Conservation (phyloP, 108 stramenopile genomes). For the Fistulifera solaris region DNA sequence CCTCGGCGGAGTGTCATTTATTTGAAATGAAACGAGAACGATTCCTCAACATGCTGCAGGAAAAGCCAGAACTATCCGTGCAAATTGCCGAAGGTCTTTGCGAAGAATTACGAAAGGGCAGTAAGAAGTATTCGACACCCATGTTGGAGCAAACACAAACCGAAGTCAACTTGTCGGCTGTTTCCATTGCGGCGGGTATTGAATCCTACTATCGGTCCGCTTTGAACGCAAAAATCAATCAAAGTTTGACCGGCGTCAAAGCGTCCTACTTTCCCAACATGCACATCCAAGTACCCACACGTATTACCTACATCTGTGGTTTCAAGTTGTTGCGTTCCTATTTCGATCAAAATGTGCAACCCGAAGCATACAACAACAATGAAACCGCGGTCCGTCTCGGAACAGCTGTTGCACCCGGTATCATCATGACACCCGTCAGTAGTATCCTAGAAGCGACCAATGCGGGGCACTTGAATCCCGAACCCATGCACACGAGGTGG, state of each 20-base stretch:
- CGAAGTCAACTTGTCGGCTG: slow-evolving; percentile 43
- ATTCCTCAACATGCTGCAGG: slow-evolving; percentile 15
- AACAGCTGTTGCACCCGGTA: slow-evolving; percentile 49
- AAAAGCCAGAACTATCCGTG: slow-evolving; percentile 24
- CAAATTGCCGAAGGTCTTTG: slow-evolving; percentile 27
- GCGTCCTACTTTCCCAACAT: slow-evolving; percentile 60
- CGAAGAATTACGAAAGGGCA: slow-evolving; percentile 19
- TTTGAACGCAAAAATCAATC: slow-evolving; percentile 59
- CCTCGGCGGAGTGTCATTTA: slow-evolving; percentile 19
- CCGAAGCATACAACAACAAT: slow-evolving; percentile 21
- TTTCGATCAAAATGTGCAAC: slow-evolving; percentile 30
- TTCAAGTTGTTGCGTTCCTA: not conserved
- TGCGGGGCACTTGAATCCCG: slow-evolving; percentile 61
- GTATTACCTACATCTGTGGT: slow-evolving; percentile 18
- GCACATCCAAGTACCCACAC: slow-evolving; percentile 71
- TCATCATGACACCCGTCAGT: slow-evolving; percentile 69
- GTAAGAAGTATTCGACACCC: slow-evolving; percentile 33
- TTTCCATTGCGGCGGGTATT: slow-evolving; percentile 66
- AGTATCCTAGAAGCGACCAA: slow-evolving; percentile 66
- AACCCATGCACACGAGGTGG: slow-evolving; percentile 46
- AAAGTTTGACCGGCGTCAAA: slow-evolving; percentile 38
- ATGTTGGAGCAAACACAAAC: slow-evolving; percentile 34
- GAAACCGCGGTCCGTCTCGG: slow-evolving; percentile 22
- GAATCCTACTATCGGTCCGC: slow-evolving; percentile 68
- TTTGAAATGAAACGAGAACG: slow-evolving; percentile 33